Conservation (phyloP, 768 basidiomycete genomes). For the Trametes villosa region DNA sequence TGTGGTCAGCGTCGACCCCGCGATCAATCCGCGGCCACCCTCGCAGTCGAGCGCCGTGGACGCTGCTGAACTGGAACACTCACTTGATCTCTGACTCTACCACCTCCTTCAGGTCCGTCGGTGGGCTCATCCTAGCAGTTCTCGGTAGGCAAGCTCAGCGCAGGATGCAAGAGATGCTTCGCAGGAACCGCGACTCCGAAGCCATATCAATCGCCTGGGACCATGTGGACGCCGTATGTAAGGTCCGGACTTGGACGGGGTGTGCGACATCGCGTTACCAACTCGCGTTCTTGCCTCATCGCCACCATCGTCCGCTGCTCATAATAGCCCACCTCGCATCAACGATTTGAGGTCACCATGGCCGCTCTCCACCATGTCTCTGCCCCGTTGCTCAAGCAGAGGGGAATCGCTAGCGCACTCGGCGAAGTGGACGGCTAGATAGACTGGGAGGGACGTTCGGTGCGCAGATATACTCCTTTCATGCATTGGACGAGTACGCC, state of each 20-base stretch:
- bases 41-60: background rate
- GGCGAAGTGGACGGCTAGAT: too few relatives aligned
- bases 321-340: too few relatives aligned
- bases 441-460: too few relatives aligned
- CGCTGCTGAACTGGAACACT: too few relatives aligned
- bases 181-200: background rate
- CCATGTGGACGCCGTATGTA: background rate
- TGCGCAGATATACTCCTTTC: too few relatives aligned
- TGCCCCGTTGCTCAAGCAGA: too few relatives aligned
- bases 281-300: constrained; percentile 5
- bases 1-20: background rate
- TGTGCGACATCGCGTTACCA: constrained; percentile 4
- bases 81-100: constrained; percentile 30
- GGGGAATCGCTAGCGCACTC: too few relatives aligned
- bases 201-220: background rate
- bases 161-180: background rate
- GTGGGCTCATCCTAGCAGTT: constrained; percentile 22
- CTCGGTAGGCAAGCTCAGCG: background rate
- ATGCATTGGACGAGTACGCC: too few relatives aligned
- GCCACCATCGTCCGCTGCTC: too few relatives aligned
- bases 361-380: too few relatives aligned
- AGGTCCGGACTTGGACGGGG: background rate
- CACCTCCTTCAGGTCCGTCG: constrained; percentile 29
- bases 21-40: background rate
- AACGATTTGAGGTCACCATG: too few relatives aligned